These are phyloP conservation scores for Teratosphaeria zuluensis DNA, from an alignment of 2,329 filamentous ascomycete genomes.

Conservation along the genomic window DNA sequence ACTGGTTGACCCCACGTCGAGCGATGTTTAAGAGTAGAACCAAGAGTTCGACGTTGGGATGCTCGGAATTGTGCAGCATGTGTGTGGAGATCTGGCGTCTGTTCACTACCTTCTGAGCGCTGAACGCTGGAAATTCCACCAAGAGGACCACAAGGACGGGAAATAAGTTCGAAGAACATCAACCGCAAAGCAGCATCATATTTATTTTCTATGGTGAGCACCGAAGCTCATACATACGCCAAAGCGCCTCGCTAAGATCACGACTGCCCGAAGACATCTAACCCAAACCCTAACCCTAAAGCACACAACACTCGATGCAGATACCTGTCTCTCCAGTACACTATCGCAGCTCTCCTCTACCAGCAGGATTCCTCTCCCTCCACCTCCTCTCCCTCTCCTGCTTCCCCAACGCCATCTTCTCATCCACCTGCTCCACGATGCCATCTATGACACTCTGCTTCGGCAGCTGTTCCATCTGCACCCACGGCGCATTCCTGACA, in stretches of 20 bases:
- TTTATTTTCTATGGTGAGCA: too few relatives aligned
- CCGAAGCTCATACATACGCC: neutral
- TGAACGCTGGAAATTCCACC: too few relatives aligned
- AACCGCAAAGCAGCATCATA: too few relatives aligned
- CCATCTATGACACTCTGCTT: constrained; percentile 51
- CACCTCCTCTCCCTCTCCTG: constrained; percentile 35
- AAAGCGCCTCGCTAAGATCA: neutral
- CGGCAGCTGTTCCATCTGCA: constrained; percentile 72
- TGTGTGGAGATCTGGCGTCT: too few relatives aligned
- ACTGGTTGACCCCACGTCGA: too few relatives aligned
- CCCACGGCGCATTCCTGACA: constrained; percentile 73
- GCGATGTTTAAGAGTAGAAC: too few relatives aligned
- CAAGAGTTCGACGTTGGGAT: too few relatives aligned
- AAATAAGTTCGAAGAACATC: too few relatives aligned
- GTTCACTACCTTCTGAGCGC: too few relatives aligned
- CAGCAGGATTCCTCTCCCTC: constrained; percentile 37
- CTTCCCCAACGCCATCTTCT: constrained; percentile 41
- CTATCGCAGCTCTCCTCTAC: constrained; percentile 31
- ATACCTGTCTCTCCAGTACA: neutral
- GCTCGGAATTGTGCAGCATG: too few relatives aligned
- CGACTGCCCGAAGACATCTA: neutral
- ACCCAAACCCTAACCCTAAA: neutral
- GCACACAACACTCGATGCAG: neutral
- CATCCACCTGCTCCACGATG: constrained; percentile 60
- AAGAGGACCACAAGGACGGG: too few relatives aligned